Evolutionary conservation across 1,284 basidiomycete genomes (phyloP).

Genomic region (Papiliotrema terrestris): DNA sequence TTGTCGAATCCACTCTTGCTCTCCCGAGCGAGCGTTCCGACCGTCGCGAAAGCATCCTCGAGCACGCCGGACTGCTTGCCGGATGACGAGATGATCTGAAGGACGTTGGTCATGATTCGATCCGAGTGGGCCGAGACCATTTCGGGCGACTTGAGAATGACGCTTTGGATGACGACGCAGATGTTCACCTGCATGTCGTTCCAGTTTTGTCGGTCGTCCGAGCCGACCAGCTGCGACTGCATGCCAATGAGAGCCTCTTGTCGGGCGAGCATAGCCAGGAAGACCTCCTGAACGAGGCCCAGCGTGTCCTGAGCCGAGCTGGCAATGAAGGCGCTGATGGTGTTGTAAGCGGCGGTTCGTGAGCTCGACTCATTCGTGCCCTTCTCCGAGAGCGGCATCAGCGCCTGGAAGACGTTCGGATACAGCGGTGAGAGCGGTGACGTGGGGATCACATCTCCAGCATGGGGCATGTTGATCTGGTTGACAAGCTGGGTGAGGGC

Average conservation of each 20-base stretch:
- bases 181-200: constrained; percentile 96
- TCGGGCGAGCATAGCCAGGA: constrained; percentile 74
- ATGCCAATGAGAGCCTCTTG: constrained; percentile 85
- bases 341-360: constrained; percentile 94
- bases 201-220: constrained; percentile 98
- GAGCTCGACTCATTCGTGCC: constrained; percentile 86
- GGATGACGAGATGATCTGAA: constrained; percentile 79
- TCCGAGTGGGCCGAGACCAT: constrained; percentile 87
- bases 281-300: constrained; percentile 75
- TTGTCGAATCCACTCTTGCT: constrained; percentile 81
- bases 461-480: constrained; percentile 63
- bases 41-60: constrained; percentile 93
- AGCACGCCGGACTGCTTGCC: constrained; percentile 93
- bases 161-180: constrained; percentile 81
- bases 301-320: constrained; percentile 80
- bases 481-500: constrained; percentile 92
- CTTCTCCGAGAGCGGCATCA: constrained; percentile 77
- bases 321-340: constrained; percentile 79
- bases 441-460: constrained; percentile 51
- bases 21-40: constrained; percentile 77
- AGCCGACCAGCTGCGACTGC: constrained; percentile 89
- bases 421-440: constrained; percentile 82
- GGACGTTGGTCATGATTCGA: constrained; percentile 88
- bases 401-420: constrained; percentile 75
- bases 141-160: constrained; percentile 75